These are phyloP conservation scores for Solanum peruvianum DNA, from an alignment of 257 asterid genomes.

Conservation along the genomic window DNA sequence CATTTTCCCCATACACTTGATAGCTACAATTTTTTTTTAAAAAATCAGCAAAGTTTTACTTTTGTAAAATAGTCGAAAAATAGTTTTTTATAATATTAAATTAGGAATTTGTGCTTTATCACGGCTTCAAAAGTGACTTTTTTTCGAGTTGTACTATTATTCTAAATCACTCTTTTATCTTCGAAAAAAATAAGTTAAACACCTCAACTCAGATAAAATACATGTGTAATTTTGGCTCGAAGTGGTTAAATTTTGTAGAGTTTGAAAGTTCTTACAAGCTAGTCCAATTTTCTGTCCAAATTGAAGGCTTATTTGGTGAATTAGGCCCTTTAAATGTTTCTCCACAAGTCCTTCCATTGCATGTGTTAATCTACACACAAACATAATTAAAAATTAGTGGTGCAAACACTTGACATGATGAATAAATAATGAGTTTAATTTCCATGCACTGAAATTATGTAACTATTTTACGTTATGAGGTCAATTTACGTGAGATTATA, in stretches of 20 bases:
- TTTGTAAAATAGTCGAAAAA: too few relatives aligned
- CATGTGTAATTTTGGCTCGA: not conserved
- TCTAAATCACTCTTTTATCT: not conserved
- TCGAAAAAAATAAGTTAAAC: not conserved
- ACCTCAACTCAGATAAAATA: not conserved
- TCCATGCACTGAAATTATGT: not conserved
- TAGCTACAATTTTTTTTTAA: conserved; percentile 20
- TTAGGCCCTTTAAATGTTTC: conserved; percentile 83
- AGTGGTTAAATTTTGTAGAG: not conserved
- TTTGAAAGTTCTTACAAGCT: conserved; percentile 42
- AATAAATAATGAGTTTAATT: too few relatives aligned
- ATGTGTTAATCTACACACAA: conserved; percentile 63
- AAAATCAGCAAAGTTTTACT: not conserved
- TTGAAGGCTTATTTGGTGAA: conserved; percentile 79
- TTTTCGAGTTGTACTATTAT: too few relatives aligned
- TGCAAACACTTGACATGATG: not conserved
- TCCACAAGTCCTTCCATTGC: conserved; percentile 75
- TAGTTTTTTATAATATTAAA: too few relatives aligned
- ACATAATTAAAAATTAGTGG: not conserved
- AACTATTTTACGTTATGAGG: not conserved
- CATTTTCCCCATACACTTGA: conserved; percentile 51
- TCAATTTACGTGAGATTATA: not conserved
- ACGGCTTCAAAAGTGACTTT: not conserved
- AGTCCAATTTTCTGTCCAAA: conserved; percentile 99
- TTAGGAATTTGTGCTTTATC: not conserved